Base-by-base conservation (phyloP, 2,329 filamentous ascomycete genomes). In the Cladosporium halotolerans region DNA sequence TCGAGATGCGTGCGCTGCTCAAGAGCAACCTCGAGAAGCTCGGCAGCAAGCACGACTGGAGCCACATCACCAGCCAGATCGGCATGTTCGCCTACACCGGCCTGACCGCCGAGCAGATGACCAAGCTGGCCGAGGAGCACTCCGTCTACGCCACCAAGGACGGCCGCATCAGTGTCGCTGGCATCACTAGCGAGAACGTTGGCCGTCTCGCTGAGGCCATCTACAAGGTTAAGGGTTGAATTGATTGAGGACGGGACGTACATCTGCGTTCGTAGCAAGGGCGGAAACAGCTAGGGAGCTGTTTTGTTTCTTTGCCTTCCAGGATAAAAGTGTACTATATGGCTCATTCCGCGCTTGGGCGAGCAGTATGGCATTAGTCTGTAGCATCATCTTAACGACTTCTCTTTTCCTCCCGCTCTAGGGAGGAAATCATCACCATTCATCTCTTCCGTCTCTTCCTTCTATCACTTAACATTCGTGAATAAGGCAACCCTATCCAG, bases 1-100 rank as follows among this genome's bases (percentile, higher is more conserved):
- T 99, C 75, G 88, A 84, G 73, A 99, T 99, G 93, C 89, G 93
- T 65, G 85, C 88, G 57, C 83, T 96, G 52, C 84, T 99, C 69
- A 95, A 93, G 82, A 82, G 89, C 66, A 95, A 97, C 78, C 84
- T 99, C 53, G 89, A 96, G 82, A 85, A 88, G 74, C 83, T 96
- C 58, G 92, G 92, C 70, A 93, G 88, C 79, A 90, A 90, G 81
- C 89, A 95, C 75, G 89, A 97, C 79, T 99, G 93, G 93, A 88
- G 86, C 72, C 93, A 99, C 80, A 99, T 99, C 76, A 97, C 93
- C 63, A 91, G 81, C 75, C 89, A 95, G 73, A 99, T 99, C 67
- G 93, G 93, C 77, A 99, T 99, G 93, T 99, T 99, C 70, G 92
- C 93, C 64, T 99, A 95, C 81, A 99, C 93, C 49, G 93, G 93